Evolutionary conservation across 257 asterid genomes (phyloP), one percentile per base, ranked within the genome.

Genomic region (Solanum ahanhuiri): DNA sequence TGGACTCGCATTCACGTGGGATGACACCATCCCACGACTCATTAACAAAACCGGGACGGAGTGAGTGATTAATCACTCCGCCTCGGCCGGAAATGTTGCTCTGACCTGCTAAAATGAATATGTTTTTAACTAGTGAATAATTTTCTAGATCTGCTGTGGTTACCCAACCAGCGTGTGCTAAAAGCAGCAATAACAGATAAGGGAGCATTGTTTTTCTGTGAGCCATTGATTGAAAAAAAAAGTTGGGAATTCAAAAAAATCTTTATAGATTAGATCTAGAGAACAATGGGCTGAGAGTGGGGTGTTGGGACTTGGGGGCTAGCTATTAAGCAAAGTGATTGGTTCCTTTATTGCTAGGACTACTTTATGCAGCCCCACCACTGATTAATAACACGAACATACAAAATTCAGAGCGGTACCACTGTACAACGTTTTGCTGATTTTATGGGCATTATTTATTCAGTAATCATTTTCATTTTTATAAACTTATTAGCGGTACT

Each of bases 81-180:
- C 87, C 89, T 33, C 87, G 72, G 4, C 89, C 89, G 10, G 85
- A 83, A 75, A 87, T 87, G 45, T 87, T 87, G 63, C 89, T 87
- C 8, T 87, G 89, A 12, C 87, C 89, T 48, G 87, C 89, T n/a
- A 87, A 67, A 28, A 87, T 12, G 66, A 87, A 30, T 63, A 87
- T 64, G 72, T n/a, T 87, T 7, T 82, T 82, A 76, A 76, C 83
- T 2, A 25, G 9, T 45, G 64, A 25, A 45, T 8, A 25, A 2
- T 79, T 28, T 45, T 8, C 66, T 28, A 79, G 66, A 79, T 79
- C 83, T 79, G 83, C 41, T 79, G 64, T 79, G 28, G 39, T 79
- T 41, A 76, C 83, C 83, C 83, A 76, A 3, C 60, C 34, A 48
- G 41, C 37, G 66, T 28, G 66, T 28, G 83, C 64, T 8, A 79